phyloP scores from a whole-genome alignment of 2,329 filamentous ascomycete species.

The Pyrenophora teres region DNA sequence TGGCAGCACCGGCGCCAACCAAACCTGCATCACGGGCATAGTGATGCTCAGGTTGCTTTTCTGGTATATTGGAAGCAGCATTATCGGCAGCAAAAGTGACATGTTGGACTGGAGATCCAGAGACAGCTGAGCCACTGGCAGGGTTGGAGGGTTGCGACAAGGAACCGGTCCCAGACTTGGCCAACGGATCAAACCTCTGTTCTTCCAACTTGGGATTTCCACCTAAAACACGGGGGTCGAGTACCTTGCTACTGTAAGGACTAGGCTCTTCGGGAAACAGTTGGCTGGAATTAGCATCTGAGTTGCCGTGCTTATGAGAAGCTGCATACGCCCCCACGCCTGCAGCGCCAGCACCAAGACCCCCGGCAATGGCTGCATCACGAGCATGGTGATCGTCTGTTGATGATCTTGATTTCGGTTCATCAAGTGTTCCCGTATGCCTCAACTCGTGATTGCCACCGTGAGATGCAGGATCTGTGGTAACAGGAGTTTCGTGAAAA shows the following conservation, averaged over 20 bases:
- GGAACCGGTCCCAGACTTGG: slow-evolving; percentile 4
- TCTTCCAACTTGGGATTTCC: slow-evolving; percentile 19
- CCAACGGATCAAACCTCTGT: slow-evolving; percentile 28
- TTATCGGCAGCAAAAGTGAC: slow-evolving; percentile 10
- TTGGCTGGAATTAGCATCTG: slow-evolving; percentile 13
- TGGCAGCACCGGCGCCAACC: slow-evolving; percentile 22
- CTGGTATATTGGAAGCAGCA: slow-evolving; percentile 4
- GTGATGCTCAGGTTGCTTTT: slow-evolving; percentile 28
- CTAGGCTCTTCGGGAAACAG: slow-evolving; percentile 23
- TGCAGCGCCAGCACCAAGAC: slow-evolving; percentile 29
- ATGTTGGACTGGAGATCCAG: slow-evolving; percentile 13
- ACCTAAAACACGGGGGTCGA: slow-evolving; percentile 37
- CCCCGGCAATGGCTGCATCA: slow-evolving; percentile 35
- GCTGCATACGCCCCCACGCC: slow-evolving; percentile 28
- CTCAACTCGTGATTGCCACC: slow-evolving; percentile 25
- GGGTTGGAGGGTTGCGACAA: not conserved
- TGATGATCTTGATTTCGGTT: slow-evolving; percentile 22
- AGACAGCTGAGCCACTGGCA: slow-evolving; percentile 10
- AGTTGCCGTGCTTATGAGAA: slow-evolving; percentile 20
- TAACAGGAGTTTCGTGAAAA: not conserved
- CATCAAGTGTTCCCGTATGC: slow-evolving; percentile 31
- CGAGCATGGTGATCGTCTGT: slow-evolving; percentile 32
- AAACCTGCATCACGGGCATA: slow-evolving; percentile 30
- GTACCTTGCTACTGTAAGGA: slow-evolving; percentile 32
- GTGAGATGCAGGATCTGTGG: not conserved